Evolutionary conservation across 306 rosid species (phyloP).

Genomic region (Ormosia semicastrata): DNA sequence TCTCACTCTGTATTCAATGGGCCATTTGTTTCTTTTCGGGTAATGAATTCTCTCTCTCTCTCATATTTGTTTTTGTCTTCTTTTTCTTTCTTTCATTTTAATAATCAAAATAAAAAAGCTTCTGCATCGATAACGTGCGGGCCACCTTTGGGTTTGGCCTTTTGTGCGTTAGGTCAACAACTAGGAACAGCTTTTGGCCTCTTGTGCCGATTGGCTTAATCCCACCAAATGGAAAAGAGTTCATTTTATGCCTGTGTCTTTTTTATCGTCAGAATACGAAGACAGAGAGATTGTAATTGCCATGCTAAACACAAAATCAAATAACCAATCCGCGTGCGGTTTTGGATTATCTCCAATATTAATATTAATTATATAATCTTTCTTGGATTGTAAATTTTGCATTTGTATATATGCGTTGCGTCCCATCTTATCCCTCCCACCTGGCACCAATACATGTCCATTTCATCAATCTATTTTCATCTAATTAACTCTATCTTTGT

Average conservation of each 20-base stretch:
- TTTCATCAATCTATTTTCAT: background rate
- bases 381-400: background rate
- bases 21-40: slow-evolving; percentile 23
- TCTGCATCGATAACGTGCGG: slow-evolving; percentile 40
- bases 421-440: background rate
- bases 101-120: background rate
- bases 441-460: background rate
- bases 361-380: background rate
- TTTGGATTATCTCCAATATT: slow-evolving; percentile 1
- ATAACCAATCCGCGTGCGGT: background rate
- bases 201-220: slow-evolving; percentile 47
- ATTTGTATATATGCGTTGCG: background rate
- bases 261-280: background rate
- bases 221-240: slow-evolving; percentile 36
- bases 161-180: slow-evolving; percentile 73
- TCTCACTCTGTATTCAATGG: slow-evolving; percentile 3
- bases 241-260: slow-evolving; percentile 5
- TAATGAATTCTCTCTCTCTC: background rate
- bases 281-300: background rate
- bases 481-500: background rate
- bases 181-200: slow-evolving; percentile 62
- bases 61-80: background rate
- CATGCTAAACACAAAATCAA: background rate
- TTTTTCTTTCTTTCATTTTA: background rate
- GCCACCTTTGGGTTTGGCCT: slow-evolving; percentile 56